Conservation (phyloP, 495 filamentous ascomycete species). For the Neurospora discreta region DNA sequence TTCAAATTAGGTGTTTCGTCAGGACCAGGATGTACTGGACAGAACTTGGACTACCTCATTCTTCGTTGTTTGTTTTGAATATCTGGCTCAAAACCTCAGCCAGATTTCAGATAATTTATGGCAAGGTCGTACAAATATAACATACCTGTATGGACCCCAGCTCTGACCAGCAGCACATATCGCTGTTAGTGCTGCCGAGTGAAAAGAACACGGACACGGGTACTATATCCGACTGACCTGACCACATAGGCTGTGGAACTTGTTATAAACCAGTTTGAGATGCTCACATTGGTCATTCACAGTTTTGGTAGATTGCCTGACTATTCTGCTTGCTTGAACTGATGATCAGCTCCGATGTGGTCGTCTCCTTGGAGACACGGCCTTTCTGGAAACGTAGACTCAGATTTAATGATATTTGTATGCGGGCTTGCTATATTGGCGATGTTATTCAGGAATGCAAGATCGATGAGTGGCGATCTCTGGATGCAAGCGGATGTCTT, state of each 20-base stretch:
- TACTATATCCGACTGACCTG: background rate
- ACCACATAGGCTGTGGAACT: background rate
- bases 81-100: background rate
- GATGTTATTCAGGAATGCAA: background rate
- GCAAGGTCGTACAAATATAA: background rate
- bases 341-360: background rate
- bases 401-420: no score
- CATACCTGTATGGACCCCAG: background rate
- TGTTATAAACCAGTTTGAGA: background rate
- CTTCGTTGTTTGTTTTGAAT: no score
- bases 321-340: background rate
- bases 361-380: background rate
- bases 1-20: background rate
- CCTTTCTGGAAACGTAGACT: background rate
- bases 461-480: background rate
- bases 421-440: background rate
- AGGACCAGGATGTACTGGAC: background rate
- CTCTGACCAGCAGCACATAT: background rate
- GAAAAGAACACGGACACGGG: background rate
- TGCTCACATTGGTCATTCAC: background rate
- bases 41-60: no score
- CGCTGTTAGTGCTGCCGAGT: background rate
- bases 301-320: background rate
- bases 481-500: background rate
- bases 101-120: accelerated